Evolutionary conservation across 208 protist species (phyloP), one percentile per base, ranked within the genome.

Genomic region (Trichomonas vaginalis): DNA sequence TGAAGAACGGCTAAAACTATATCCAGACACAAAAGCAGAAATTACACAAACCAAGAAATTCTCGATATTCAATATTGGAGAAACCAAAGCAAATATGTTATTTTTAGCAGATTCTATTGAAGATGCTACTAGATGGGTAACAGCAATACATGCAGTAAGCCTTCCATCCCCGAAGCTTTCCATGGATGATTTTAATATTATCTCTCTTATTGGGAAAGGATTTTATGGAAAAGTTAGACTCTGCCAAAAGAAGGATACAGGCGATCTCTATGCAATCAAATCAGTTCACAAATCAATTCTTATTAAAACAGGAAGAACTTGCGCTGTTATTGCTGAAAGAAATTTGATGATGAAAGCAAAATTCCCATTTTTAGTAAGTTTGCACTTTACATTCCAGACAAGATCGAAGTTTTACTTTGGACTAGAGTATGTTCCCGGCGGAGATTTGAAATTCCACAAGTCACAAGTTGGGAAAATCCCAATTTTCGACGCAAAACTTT

Each of bases 401-500:
- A 95, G 21, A 47, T 95, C 96, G 37, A 97, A 97, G 95, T 96
- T 98, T 32, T 97, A 97, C 90, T 96, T 98, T 42, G 96, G 97
- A 56, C 62, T 98, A 40, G 97, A 97, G 88, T 97, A 96, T 95
- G 83, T 96, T 1, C 96, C 96, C 95, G 97, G 97, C 37, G 97
- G 97, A 45, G 97, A 98, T 95, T 96, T 98, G 37, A 98, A 98
- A 96, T 97, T 96, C 95, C 97, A 98, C 95, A 96, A 98, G 14
- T 96, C 96, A 48, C 88, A 95, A 48, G 96, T 97, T 86, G 88
- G 96, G 47, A 37, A 61, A 70, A 98, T 98, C 61, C 95, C 90
- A 10, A 96, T 97, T 62, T 70, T 96, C 56, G 47, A 97, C 12
- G 96, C 96, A 14, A 95, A 96, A 15, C 92, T 98, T 2, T 98